These are phyloP conservation scores for Metschnikowia vanudenii DNA, from an alignment of 805 yeast species.

Conservation along the genomic window DNA sequence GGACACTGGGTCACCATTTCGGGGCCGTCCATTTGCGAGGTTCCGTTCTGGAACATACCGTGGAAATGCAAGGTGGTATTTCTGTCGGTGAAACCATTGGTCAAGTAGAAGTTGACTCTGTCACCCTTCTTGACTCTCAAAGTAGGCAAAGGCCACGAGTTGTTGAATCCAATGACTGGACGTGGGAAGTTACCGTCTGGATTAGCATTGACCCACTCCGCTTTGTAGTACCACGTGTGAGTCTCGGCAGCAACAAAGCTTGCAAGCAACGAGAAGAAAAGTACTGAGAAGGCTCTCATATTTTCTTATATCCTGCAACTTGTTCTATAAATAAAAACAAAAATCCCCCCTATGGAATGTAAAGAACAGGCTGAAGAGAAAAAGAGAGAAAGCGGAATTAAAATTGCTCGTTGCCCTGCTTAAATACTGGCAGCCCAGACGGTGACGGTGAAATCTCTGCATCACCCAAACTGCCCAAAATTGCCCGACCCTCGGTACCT, in stretches of 20 bases:
- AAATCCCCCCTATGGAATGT: constrained; percentile 21
- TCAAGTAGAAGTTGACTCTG: constrained; percentile 65
- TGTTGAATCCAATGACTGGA: constrained; percentile 64
- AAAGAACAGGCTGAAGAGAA: constrained; percentile 22
- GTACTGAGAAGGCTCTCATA: constrained; percentile 20
- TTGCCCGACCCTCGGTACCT: constrained; percentile 16
- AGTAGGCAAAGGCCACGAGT: constrained; percentile 85
- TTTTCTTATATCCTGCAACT: constrained; percentile 14
- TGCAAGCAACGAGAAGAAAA: constrained; percentile 20
- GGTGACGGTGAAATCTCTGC: background rate
- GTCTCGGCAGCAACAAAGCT: constrained; percentile 41
- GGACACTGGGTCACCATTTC: constrained; percentile 89
- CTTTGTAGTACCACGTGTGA: constrained; percentile 62
- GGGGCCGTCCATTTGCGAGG: constrained; percentile 88
- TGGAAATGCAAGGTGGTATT: constrained; percentile 90
- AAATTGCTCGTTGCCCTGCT: constrained; percentile 13
- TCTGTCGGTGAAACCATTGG: constrained; percentile 63
- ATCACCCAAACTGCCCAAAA: constrained; percentile 1
- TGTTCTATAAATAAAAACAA: constrained; percentile 3
- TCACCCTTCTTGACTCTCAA: constrained; percentile 78
- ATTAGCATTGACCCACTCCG: constrained; percentile 64
- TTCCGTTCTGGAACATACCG: constrained; percentile 81
- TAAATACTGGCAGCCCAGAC: constrained; percentile 10
- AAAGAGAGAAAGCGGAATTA: constrained; percentile 18
- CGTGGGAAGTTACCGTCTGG: constrained; percentile 64